Evolutionary conservation across 2,329 filamentous ascomycete genomes (phyloP).

Genomic region (Periconia digitata): DNA sequence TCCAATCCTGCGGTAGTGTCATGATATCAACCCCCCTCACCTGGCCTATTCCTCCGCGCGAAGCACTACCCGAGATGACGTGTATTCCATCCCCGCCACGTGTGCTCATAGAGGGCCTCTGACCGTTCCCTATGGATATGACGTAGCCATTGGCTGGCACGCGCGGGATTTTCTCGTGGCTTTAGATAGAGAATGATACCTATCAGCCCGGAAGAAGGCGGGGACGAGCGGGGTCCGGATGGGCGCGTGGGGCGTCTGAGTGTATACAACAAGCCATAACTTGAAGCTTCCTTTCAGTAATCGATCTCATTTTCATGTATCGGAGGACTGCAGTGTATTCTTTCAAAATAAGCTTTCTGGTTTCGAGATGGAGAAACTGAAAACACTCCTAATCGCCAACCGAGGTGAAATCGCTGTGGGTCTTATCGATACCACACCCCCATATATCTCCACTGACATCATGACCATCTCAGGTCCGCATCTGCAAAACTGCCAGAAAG

Average conservation of each 20-base stretch:
- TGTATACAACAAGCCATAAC: too few relatives aligned
- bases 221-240: not conserved
- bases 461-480: constrained; percentile 44
- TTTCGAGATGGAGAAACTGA: constrained; percentile 46
- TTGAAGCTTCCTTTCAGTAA: too few relatives aligned
- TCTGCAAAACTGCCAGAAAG: constrained; percentile 54
- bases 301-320: too few relatives aligned
- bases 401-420: constrained; percentile 59
- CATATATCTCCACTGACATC: constrained; percentile 16
- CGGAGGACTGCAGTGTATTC: not conserved
- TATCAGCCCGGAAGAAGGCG: not conserved
- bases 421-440: not conserved
- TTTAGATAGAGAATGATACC: not conserved
- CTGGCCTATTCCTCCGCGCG: not conserved
- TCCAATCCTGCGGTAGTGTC: not conserved
- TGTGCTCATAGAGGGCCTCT: too few relatives aligned
- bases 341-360: too few relatives aligned
- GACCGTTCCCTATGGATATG: not conserved
- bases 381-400: constrained; percentile 60
- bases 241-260: too few relatives aligned
- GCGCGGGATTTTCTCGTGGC: not conserved
- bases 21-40: constrained; percentile 2
- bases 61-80: constrained; percentile 1
- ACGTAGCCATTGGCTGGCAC: not conserved
- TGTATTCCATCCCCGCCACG: not conserved